Percentiles rank a stretch among this genome's conserved stretches.
phyloP scores from a whole-genome alignment of 805 yeast species.

The Torulaspora microellipsoides region DNA sequence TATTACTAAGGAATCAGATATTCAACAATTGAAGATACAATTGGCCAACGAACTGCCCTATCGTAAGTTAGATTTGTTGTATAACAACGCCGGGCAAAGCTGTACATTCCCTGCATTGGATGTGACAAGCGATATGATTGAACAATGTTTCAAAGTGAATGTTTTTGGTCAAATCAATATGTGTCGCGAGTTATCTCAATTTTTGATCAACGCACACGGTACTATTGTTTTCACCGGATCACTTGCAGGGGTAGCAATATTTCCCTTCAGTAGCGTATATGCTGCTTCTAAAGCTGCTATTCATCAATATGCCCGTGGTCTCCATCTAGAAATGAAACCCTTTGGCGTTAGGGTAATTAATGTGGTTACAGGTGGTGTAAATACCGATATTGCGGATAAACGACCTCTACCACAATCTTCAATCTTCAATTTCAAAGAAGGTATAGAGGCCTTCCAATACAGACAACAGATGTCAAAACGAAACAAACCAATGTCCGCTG shows the following conservation, averaged over 20 bases:
- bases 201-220: conserved; percentile 61
- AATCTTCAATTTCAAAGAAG: conserved; percentile 48
- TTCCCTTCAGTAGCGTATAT: conserved; percentile 68
- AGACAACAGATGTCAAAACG: conserved; percentile 58
- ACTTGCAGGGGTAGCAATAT: conserved; percentile 56
- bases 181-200: conserved; percentile 51
- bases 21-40: conserved; percentile 40
- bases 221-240: conserved; percentile 73
- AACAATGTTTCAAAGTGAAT: conserved; percentile 57
- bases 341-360: conserved; percentile 68
- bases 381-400: conserved; percentile 63
- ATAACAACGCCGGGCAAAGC: conserved; percentile 74
- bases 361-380: conserved; percentile 71
- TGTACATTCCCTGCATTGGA: conserved; percentile 70
- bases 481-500: conserved; percentile 56
- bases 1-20: conserved; percentile 49
- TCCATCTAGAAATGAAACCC: conserved; percentile 65
- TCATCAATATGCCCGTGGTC: conserved; percentile 60
- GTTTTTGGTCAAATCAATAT: conserved; percentile 66
- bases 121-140: conserved; percentile 50
- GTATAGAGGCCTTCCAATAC: conserved; percentile 42
- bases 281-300: conserved; percentile 72
- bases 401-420: conserved; percentile 56
- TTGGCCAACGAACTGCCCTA: conserved; percentile 41
- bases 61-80: conserved; percentile 53